Conservation (phyloP, 805 yeast genomes). For the Monosporozyma yasuniensis region DNA sequence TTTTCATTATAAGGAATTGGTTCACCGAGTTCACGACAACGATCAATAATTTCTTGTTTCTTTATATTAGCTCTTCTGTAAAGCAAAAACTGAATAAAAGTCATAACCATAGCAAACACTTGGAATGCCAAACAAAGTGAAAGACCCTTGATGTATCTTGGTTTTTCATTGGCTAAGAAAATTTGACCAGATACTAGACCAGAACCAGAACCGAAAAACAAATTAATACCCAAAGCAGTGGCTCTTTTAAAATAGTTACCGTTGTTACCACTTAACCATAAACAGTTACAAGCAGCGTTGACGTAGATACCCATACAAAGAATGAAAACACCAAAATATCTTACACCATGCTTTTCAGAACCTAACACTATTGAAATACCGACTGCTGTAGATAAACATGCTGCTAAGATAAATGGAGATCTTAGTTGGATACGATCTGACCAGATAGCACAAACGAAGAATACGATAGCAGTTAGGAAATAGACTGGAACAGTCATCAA, state of each 20-base stretch:
- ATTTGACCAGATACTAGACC: slow-evolving; percentile 35
- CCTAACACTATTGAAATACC: slow-evolving; percentile 31
- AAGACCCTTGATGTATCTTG: slow-evolving; percentile 32
- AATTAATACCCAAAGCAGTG: slow-evolving; percentile 32
- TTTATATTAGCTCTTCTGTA: slow-evolving; percentile 31
- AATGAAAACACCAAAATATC: slow-evolving; percentile 34
- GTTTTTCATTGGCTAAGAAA: slow-evolving; percentile 32
- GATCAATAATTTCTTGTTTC: slow-evolving; percentile 27
- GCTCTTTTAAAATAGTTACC: slow-evolving; percentile 36
- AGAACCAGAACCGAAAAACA: slow-evolving; percentile 31
- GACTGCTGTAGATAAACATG: slow-evolving; percentile 26
- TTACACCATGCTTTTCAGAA: slow-evolving; percentile 28
- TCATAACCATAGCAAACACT: slow-evolving; percentile 33
- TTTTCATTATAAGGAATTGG: slow-evolving; percentile 30
- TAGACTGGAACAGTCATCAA: slow-evolving; percentile 81
- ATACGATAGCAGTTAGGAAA: slow-evolving; percentile 63
- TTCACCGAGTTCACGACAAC: slow-evolving; percentile 26
- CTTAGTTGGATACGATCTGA: slow-evolving; percentile 50
- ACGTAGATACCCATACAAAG: slow-evolving; percentile 34
- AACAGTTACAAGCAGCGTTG: slow-evolving; percentile 33
- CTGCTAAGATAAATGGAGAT: slow-evolving; percentile 32
- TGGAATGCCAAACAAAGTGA: slow-evolving; percentile 39
- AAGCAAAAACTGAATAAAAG: slow-evolving; percentile 28
- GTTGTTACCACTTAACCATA: slow-evolving; percentile 34
- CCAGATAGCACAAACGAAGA: slow-evolving; percentile 50